A percentile compares a stretch with the other conserved stretches of the same genome.
Conservation (phyloP, 306 rosid species). For the Prinsepia uniflora region DNA sequence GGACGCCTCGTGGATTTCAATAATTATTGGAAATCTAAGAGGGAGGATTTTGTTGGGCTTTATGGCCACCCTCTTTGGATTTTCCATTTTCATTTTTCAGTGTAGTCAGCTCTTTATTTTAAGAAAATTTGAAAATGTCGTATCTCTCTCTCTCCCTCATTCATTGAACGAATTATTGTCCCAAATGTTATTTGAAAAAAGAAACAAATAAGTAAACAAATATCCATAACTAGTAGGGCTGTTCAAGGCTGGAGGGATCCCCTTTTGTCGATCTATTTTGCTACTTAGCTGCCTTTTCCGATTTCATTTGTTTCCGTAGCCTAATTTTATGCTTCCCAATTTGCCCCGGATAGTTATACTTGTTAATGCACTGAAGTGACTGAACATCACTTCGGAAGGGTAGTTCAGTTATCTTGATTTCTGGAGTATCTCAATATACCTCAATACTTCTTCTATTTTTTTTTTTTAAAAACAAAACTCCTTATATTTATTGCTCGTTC, state of each 20-base stretch:
- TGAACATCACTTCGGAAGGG: too few species aligned
- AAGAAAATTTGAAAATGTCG: background rate
- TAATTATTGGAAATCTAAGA: background rate
- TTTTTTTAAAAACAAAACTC: too few species aligned
- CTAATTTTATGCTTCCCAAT: background rate
- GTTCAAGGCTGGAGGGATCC: background rate
- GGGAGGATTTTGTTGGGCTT: slow-evolving; percentile 17
- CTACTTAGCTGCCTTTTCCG: slow-evolving; percentile 15
- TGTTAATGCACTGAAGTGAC: too few species aligned
- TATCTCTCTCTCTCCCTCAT: background rate
- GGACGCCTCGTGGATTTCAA: background rate
- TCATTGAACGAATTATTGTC: background rate
- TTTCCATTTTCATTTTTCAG: background rate
- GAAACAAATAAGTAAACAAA: background rate
- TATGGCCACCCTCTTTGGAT: slow-evolving; percentile 9
- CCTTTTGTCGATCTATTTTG: slow-evolving; percentile 10
- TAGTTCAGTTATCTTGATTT: too few species aligned
- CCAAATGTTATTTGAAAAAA: background rate
- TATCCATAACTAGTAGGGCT: background rate
- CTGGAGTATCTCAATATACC: too few species aligned
- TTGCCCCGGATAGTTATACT: background rate
- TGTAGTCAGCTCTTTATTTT: slow-evolving; percentile 6
- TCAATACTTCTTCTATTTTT: too few species aligned
- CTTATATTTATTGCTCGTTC: too few species aligned
- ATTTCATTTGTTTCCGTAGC: slow-evolving; percentile 20